Conservation (phyloP, 352 stramenopile genomes). For the Aphanomyces euteiches region DNA sequence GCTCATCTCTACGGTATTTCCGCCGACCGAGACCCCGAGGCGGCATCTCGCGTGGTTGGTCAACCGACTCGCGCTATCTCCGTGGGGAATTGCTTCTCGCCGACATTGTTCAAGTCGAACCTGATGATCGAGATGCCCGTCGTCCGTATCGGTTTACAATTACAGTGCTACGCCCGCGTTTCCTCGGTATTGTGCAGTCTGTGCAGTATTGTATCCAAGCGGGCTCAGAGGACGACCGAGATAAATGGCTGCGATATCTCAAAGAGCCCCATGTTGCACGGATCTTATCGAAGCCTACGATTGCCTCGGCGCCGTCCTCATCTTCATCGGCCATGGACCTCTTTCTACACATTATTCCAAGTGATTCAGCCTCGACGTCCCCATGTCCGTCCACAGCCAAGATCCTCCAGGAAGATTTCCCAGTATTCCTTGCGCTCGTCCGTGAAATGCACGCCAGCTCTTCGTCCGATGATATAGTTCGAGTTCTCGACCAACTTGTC, state of each 20-base stretch:
- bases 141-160: slow-evolving; percentile 59
- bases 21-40: slow-evolving; percentile 47
- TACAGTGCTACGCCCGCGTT: slow-evolving; percentile 53
- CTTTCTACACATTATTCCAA: slow-evolving; percentile 22
- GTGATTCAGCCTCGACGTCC: slow-evolving; percentile 45
- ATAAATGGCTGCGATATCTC: slow-evolving; percentile 68
- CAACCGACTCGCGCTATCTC: slow-evolving; percentile 55
- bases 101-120: slow-evolving; percentile 62
- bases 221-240: slow-evolving; percentile 51
- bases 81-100: slow-evolving; percentile 55
- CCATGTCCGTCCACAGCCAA: slow-evolving; percentile 52
- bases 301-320: background rate
- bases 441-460: slow-evolving; percentile 72
- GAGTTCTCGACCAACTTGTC: slow-evolving; percentile 77
- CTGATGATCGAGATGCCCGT: slow-evolving; percentile 35
- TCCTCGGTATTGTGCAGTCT: slow-evolving; percentile 33
- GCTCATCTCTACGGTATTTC: slow-evolving; percentile 60
- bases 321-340: slow-evolving; percentile 6
- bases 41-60: background rate
- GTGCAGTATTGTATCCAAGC: slow-evolving; percentile 64
- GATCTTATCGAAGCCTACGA: slow-evolving; percentile 39
- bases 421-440: slow-evolving; percentile 68
- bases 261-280: slow-evolving; percentile 40
- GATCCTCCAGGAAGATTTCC: slow-evolving; percentile 62
- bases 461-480: slow-evolving; percentile 74